Evolutionary conservation across 768 basidiomycete genomes (phyloP), one percentile per base, ranked within the genome.

Genomic region (Russula vinacea): DNA sequence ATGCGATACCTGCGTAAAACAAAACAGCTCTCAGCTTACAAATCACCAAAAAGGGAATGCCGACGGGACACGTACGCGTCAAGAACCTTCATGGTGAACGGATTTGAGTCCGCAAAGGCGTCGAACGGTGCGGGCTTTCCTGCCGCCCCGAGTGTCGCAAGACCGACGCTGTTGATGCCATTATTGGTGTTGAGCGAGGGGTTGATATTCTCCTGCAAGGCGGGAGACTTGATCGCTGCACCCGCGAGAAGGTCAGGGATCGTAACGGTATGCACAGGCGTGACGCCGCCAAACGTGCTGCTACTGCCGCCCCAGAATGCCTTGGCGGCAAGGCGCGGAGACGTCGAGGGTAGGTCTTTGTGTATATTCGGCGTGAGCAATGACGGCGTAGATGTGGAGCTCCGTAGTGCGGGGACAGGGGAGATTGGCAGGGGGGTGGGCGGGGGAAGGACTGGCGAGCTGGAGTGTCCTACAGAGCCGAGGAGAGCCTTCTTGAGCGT

Each of bases 81-180:
- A 68, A 95, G 78, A 1, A 83, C 85, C 79, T 92, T 94, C 80
- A 95, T 83, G 3, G 89, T 94, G 75, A 94, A 94, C 14, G 87
- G 86, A 68, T 91, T 92, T 67, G 79, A 73, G 68, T 94, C 92
- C 26, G 87, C 79, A 75, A 92, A 94, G 17, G 84, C 80, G 62
- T 93, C 90, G 74, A 94, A 92, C 1, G 82, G 80, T 45, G 75
- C 77, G 50, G 74, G 69, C 42, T 69, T 73, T 66, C 77, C 75
- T 14, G 70, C 60, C 13, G 67, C 72, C 51, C 76, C 74, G 5
- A 75, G 44, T 19, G 73, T 69, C 62, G 72, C 62, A 70, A 73
- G 73, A 69, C 76, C 72, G 57, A 79, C 64, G 47, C 72, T 62
- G 47, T 64, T 64, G 59, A 71, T 61, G 56, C 70, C 67, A 64